Base-by-base conservation (phyloP, 1,284 basidiomycete genomes). In the Melanopsichium pennsylvanicum region DNA sequence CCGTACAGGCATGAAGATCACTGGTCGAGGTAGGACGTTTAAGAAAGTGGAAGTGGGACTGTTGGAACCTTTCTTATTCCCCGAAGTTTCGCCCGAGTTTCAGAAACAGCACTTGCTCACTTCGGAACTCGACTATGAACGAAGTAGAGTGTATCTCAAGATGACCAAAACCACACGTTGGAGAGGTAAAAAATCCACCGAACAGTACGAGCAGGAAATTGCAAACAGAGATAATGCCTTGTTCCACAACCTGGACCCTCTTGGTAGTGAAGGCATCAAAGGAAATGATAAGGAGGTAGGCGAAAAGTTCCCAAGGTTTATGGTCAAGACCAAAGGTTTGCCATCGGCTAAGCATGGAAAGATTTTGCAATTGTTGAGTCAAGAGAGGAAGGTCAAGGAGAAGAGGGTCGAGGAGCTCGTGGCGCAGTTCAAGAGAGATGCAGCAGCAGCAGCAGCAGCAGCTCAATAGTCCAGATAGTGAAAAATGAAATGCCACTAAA, bases 1-100 rank as follows among this genome's bases (percentile, higher is more conserved):
- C 15, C 58, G 56, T 11, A 84, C 88, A 59, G 87, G 87, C 0
- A 85, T 87, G 21, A 70, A 88, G 12, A 81, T 80, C 18, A 26
- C 60, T 2, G 74, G 75, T 22, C 34, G 38, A 2, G 67, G 52
- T 15, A 34, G 72, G 22, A 80, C 76, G 5, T 75, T 57, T 49
- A 81, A 81, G 25, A 81, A 81, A 46, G 69, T 79, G 27, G 79
- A 81, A 49, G 78, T 81, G 1, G 79, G 79, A 3, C 51, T 81
- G 19, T 39, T 79, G 15, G 79, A 81, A 49, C 79, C 79, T 4
- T 81, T 81, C 59, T 43, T 79, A 9, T 81, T 76, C 69, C 79
- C 79, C 8, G 76, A 75, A 26, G 29, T 79, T 2, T 55, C 59
- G 5, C 56, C 68, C 12, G 69, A 67, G 11, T 76, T 78, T 39